A percentile compares a stretch with the other conserved stretches of the same genome.
phyloP scores from a whole-genome alignment of 2,329 filamentous ascomycete genomes.

The Diaporthe sp. region DNA sequence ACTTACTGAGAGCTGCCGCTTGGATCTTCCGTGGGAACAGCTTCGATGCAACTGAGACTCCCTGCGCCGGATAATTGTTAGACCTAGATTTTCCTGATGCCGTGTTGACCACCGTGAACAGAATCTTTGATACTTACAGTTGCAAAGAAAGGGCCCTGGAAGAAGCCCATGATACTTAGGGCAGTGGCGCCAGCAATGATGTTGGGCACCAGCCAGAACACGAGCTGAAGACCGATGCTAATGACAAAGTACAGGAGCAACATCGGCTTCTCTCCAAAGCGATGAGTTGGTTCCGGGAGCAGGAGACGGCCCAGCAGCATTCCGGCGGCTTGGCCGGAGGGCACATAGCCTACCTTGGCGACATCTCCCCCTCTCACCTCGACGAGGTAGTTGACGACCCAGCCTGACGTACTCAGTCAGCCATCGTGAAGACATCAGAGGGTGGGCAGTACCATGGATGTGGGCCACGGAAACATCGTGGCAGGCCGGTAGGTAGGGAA shows the following conservation, averaged over 20 bases:
- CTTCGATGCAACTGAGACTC: constrained; percentile 66
- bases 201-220: constrained; percentile 66
- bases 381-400: constrained; percentile 76
- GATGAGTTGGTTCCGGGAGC: constrained; percentile 70
- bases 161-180: constrained; percentile 66
- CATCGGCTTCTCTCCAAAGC: constrained; percentile 71
- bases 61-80: constrained; percentile 47
- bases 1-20: constrained; percentile 61
- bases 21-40: constrained; percentile 61
- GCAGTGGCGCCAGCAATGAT: constrained; percentile 60
- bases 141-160: constrained; percentile 66
- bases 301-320: constrained; percentile 68
- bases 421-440: background rate
- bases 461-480: no score
- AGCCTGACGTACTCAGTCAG: constrained; percentile 54
- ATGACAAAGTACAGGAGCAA: constrained; percentile 66
- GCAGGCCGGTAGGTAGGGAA: no score
- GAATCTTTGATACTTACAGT: constrained; percentile 53
- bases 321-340: constrained; percentile 72
- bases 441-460: background rate
- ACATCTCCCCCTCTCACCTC: constrained; percentile 70
- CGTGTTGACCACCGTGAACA: no score
- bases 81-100: background rate
- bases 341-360: constrained; percentile 71
- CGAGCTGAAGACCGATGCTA: constrained; percentile 66